Base-by-base conservation (phyloP, 352 stramenopile genomes). In the Phytopythium delawarense region DNA sequence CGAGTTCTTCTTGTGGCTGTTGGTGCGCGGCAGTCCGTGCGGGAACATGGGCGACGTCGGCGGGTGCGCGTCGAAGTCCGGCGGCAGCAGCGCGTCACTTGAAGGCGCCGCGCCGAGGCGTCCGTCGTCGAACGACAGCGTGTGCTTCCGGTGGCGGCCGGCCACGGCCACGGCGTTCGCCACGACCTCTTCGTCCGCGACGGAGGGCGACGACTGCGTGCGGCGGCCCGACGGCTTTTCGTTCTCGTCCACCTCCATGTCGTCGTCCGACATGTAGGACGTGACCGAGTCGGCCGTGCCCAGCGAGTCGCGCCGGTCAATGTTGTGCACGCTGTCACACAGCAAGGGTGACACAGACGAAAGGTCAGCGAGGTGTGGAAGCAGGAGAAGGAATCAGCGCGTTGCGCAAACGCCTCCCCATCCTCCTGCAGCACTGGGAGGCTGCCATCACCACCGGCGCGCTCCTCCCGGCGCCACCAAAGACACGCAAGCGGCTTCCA, bases 1-100 rank as follows among this genome's bases (percentile, higher is more conserved):
- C 32, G 76, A 79, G 58, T 81, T 81, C 57, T 78, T 86, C 52
- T 84, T 82, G 54, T 77, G 81, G 64, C 78, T 88, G 60, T 84
- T 89, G 12, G 68, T 78, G 35, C 70, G 74, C 34, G 72, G 64
- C 34, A 88, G 59, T 15, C 63, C 67, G 21, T 71, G 61, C 1
- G 74, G 62, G 50, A 84, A 81, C 11, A 86, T 57, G 30, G 67
- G 72, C 32, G 59, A 73, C 48, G 61, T 35, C 21, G 61, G 66
- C 21, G 37, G 54, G 35, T 59, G 35, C 23, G 48, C 54, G 20
- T 15, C 57, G 18, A 56, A 55, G 30, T 56, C 44, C 2, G 44
- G 20, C 18, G 57, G 45, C n/a, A 74, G 55, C 42, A 66, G 60
- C 32, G 64, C 49, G 50, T 79, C 66, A 9, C 7, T 37, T 2